Evolutionary conservation across 2,329 filamentous ascomycete genomes (phyloP), one percentile per base, ranked within the genome.

Genomic region (Fusarium sp.): DNA sequence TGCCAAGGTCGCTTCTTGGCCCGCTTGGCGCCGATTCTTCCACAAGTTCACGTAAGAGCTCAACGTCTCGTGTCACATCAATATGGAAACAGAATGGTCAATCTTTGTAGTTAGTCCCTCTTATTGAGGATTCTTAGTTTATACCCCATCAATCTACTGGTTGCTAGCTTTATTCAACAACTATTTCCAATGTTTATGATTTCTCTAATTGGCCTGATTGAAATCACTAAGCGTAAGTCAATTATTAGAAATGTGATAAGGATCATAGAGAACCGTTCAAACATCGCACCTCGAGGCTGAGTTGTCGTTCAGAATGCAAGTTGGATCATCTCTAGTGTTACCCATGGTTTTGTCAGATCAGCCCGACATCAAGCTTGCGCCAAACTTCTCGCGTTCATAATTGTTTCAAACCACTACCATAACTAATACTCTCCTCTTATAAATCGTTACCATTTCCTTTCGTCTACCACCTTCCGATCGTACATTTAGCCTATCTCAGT

Each of bases 1-100:
- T 41, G 87, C 83, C 30, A 78, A 83, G 78, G 80, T 88, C 32
- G 86, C 85, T 20, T 60, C 80, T 5, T 86, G 83, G 84, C 88
- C 89, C 7, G 77, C 81, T 17, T 90, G 87, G 87, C 82, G 81
- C 61, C 78, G 81, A 6, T 17, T 68, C 5, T 36, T 76, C 18
- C 47, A 74, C 62, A 74, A 68, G 67, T 57, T 68, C 50, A 68
- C 67, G 58, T 71, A 62, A 51, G n/a, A 9, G 11, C 18, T 22
- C 17, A 7, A 30, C 4, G 6, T 5, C 8, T 22, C 26, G 5
- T 18, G 0, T 10, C 20, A 3, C 1, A 38, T 36, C 20, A 12
- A 28, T 26, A 26, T 41, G 17, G 48, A n/a, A 18, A 18, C 11
- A 18, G 13, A 26, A 28, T 20, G 8, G 48, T 60, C 26, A 15